phyloP scores from a whole-genome alignment of 2,329 filamentous ascomycete species.

The Alternaria sp. region DNA sequence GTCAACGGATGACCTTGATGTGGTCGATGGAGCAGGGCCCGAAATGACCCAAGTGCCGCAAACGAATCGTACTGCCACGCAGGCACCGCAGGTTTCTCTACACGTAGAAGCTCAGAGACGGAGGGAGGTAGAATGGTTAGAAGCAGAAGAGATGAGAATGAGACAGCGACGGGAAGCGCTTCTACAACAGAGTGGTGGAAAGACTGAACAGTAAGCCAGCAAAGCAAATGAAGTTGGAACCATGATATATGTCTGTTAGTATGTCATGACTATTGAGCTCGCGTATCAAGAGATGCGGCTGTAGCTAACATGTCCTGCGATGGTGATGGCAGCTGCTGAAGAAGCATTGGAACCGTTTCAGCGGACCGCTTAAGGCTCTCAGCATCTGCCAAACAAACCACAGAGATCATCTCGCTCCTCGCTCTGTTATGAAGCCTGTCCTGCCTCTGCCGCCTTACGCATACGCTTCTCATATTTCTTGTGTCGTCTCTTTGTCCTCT shows the following conservation, averaged over 20 bases:
- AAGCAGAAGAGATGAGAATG: constrained; percentile 17
- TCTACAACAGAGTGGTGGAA: neutral
- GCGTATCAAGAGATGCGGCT: no score
- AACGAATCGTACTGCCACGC: neutral
- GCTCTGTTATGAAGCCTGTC: neutral
- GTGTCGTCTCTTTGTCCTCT: neutral
- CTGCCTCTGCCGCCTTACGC: neutral
- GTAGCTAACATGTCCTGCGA: no score
- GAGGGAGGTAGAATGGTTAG: constrained; percentile 18
- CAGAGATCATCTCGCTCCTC: neutral
- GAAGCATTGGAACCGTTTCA: no score
- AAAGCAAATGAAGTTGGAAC: neutral
- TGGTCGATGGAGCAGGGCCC: no score
- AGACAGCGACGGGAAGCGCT: constrained; percentile 13
- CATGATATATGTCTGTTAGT: neutral
- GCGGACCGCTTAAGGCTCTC: no score
- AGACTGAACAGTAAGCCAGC: neutral
- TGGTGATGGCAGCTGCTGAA: no score
- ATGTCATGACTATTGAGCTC: neutral
- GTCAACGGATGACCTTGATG: neutral
- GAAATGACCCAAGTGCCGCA: neutral
- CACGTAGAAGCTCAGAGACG: constrained; percentile 12
- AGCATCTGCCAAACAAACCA: no score
- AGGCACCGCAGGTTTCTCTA: neutral
- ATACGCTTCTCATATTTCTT: neutral